Base-by-base conservation (phyloP, 2,329 filamentous ascomycete species). In the Uncinocarpus reesii region DNA sequence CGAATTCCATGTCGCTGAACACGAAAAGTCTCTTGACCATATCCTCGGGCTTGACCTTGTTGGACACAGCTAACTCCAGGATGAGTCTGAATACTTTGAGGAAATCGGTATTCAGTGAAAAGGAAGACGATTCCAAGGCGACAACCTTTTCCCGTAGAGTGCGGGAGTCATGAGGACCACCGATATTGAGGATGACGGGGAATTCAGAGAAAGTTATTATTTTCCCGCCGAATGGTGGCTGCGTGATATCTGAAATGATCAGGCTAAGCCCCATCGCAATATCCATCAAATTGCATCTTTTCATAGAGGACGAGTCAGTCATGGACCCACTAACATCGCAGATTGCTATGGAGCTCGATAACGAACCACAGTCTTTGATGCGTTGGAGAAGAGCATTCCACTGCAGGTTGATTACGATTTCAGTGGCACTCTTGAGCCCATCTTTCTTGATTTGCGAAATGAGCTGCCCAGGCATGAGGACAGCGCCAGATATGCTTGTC, bases 21-120 rank as follows among this genome's bases (percentile, higher is more conserved):
- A 80, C 72, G 55, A 81, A 79, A 13, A 81, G 58, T 3, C 74
- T 72, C 62, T 78, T 79, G 13, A 80, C 70, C 76, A 81, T 80
- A 32, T 80, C 71, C 47, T 78, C 73, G 32, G 66, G 70, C 53
- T 64, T 68, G 28, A 80, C 55, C 8, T 74, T 68, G 53, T 77
- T 67, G 40, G 65, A 37, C 6, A 72, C 45, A 0, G 77, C 77
- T 65, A 77, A 70, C 2, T 75, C 75, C 0, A 80, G 69, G 40
- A 80, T 71, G 1, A 79, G 61, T 0, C 68, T 44, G 49, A 81
- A 80, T 3, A 79, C 76, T 18, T 72, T 67, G 4, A 70, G 66
- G 48, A 80, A 75, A 54, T 80, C 58, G 1, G 77, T 80, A 52
- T 58, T 73, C 55, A 61, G 60, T 4, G 61, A 63, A 71, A 71